Conservation (phyloP, 208 protist genomes). For the Kentomonas sorsogonicus region DNA sequence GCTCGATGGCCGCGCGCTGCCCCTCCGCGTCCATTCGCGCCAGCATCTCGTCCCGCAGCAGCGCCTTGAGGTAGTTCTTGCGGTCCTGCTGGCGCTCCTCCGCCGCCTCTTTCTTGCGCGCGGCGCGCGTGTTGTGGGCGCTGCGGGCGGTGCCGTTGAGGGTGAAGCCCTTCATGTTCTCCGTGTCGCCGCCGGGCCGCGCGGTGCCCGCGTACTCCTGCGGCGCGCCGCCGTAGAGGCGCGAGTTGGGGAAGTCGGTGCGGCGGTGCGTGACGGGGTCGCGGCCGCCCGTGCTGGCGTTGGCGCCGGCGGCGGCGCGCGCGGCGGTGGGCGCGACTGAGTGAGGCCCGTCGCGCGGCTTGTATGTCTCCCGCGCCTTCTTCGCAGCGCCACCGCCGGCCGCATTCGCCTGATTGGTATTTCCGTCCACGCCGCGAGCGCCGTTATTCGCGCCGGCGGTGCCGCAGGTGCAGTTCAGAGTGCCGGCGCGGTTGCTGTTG, state of each 20-base stretch:
- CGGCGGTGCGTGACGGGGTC: conserved; percentile 26
- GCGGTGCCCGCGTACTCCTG: conserved; percentile 38
- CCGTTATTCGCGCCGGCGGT: no score
- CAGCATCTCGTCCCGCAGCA: conserved; percentile 67
- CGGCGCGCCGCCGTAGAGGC: conserved; percentile 75
- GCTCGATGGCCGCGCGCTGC: conserved; percentile 37
- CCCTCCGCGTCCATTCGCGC: conserved; percentile 52
- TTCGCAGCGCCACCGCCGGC: no score
- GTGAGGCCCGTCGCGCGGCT: conserved; percentile 32
- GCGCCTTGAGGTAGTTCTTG: conserved; percentile 67
- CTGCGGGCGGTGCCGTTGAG: conserved; percentile 2
- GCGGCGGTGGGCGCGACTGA: conserved; percentile 17
- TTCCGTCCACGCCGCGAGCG: conserved; percentile 8
- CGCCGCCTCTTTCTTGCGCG: conserved; percentile 16
- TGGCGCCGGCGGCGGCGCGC: conserved; percentile 1
- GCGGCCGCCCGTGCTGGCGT: no score
- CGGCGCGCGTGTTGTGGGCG: neutral
- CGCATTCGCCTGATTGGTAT: conserved; percentile 1
- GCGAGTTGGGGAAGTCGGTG: conserved; percentile 50
- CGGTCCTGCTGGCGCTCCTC: conserved; percentile 57
- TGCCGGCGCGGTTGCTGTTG: conserved; percentile 14
- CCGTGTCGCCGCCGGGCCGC: conserved; percentile 24
- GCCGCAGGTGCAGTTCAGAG: no score
- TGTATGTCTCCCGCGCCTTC: conserved; percentile 26
- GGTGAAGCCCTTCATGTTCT: conserved; percentile 21